These are phyloP conservation scores for Corylus americana DNA, from an alignment of 306 rosid species.

Conservation along the genomic window DNA sequence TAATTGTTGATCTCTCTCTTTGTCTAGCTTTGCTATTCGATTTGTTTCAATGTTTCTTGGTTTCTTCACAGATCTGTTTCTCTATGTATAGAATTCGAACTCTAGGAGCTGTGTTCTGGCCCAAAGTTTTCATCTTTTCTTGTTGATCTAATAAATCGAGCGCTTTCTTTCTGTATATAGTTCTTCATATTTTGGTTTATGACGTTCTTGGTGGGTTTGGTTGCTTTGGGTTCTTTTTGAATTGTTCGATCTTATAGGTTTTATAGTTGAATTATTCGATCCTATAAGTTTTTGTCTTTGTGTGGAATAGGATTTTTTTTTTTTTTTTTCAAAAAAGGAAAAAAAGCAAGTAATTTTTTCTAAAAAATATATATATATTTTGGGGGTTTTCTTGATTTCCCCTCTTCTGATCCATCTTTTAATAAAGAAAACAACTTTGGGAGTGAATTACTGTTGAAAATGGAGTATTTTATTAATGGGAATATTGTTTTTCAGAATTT, in stretches of 20 bases:
- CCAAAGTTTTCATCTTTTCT: neutral
- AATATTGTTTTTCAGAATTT: neutral
- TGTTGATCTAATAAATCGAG: neutral
- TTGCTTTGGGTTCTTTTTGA: neutral
- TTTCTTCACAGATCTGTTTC: constrained; percentile 37
- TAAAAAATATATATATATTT: neutral
- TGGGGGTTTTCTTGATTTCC: constrained; percentile 9
- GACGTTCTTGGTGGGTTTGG: constrained; percentile 10
- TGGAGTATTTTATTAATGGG: too few relatives aligned
- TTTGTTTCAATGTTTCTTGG: neutral
- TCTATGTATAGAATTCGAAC: neutral
- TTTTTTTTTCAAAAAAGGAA: too few relatives aligned
- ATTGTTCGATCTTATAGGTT: neutral
- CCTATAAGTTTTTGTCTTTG: neutral
- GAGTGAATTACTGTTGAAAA: neutral
- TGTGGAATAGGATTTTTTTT: neutral
- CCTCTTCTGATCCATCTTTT: constrained; percentile 8
- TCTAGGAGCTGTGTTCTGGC: neutral
- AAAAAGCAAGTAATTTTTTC: neutral
- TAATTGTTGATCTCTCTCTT: neutral
- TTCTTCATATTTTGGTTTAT: neutral
- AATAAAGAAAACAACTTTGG: neutral
- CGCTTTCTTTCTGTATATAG: neutral
- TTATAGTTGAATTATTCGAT: neutral
- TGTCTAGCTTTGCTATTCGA: neutral